Percentiles rank a stretch among this genome's conserved stretches.
These are phyloP conservation scores for Aspergillus leporis DNA, from an alignment of 495 filamentous ascomycete genomes.

Conservation along the genomic window DNA sequence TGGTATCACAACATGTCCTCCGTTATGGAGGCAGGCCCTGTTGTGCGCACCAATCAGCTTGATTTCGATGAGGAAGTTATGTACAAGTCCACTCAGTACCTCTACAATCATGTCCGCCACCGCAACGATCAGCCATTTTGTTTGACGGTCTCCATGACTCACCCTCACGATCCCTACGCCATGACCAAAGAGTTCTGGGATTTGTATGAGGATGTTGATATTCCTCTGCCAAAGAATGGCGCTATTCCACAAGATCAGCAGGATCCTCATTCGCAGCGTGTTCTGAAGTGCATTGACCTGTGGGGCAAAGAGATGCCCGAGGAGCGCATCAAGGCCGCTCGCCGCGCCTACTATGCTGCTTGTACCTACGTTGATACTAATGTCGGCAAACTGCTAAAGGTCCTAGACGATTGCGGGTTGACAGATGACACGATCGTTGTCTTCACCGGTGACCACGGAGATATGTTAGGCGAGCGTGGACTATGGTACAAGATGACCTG, in stretches of 20 bases:
- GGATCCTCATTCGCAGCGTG: slow-evolving; percentile 77
- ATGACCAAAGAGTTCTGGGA: slow-evolving; percentile 90
- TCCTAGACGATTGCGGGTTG: slow-evolving; percentile 71
- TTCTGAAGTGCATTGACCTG: slow-evolving; percentile 79
- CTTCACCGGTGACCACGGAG: slow-evolving; percentile 87
- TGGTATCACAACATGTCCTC: slow-evolving; percentile 94
- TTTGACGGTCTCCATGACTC: slow-evolving; percentile 85
- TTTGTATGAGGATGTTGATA: slow-evolving; percentile 82
- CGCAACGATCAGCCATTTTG: slow-evolving; percentile 73
- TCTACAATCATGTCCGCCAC: slow-evolving; percentile 79
- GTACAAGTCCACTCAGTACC: slow-evolving; percentile 77
- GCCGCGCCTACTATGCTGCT: slow-evolving; percentile 84
- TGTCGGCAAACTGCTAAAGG: slow-evolving; percentile 72
- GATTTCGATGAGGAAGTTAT: slow-evolving; percentile 94
- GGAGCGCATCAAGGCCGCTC: slow-evolving; percentile 75
- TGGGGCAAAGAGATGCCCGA: slow-evolving; percentile 74
- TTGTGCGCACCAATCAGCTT: slow-evolving; percentile 86
- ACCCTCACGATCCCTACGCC: slow-evolving; percentile 89
- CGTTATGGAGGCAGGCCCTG: slow-evolving; percentile 79
- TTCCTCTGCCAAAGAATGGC: slow-evolving; percentile 69
- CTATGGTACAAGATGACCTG: slow-evolving; percentile 96
- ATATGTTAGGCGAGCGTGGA: slow-evolving; percentile 88
- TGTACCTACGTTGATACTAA: slow-evolving; percentile 88
- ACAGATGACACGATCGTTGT: slow-evolving; percentile 81
- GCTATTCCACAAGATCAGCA: slow-evolving; percentile 72